These are phyloP conservation scores for Extremus antarcticus DNA, from an alignment of 495 filamentous ascomycete species.

Conservation along the genomic window DNA sequence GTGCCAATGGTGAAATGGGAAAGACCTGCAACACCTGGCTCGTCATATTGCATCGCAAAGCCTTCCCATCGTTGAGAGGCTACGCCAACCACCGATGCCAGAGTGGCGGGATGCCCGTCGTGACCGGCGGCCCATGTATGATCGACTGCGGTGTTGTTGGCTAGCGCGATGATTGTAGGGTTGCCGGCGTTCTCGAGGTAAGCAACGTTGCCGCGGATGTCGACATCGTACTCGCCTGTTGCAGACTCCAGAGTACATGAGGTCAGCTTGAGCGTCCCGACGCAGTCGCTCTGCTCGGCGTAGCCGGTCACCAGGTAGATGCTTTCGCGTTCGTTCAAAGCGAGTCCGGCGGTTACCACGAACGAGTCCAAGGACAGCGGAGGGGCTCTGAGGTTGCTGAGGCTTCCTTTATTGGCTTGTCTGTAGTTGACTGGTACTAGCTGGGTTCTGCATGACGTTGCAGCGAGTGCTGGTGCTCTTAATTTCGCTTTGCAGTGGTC, in stretches of 20 bases:
- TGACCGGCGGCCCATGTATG: neutral
- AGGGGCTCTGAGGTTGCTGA: neutral
- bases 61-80: neutral
- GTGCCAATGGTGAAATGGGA: neutral
- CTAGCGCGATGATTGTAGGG: neutral
- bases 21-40: neutral
- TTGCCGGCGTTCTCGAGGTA: neutral
- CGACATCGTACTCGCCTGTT: neutral
- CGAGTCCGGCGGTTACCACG: neutral
- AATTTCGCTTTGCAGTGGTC: neutral
- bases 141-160: neutral
- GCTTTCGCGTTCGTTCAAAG: neutral
- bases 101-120: neutral
- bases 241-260: neutral
- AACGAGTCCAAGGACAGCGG: neutral
- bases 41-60: neutral
- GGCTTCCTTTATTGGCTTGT: neutral
- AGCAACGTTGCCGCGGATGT: neutral
- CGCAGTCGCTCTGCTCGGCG: neutral
- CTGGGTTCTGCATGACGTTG: neutral
- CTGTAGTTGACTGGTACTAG: neutral
- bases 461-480: neutral
- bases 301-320: neutral
- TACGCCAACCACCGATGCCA: neutral
- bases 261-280: neutral